Base-by-base conservation (phyloP, 208 protist species). In the Strigomonas galati region DNA sequence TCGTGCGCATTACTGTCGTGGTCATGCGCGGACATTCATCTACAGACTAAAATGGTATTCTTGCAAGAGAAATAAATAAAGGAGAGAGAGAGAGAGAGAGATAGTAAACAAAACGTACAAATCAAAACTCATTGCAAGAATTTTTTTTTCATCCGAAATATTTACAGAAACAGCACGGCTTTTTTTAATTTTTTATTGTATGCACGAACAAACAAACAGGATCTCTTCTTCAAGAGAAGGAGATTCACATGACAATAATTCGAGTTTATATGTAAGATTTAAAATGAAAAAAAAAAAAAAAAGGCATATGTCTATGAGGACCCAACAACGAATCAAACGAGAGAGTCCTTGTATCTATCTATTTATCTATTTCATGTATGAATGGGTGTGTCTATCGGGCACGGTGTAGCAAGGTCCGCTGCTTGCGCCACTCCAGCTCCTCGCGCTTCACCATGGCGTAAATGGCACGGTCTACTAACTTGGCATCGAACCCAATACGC, bases 381-480 rank as follows among this genome's bases (percentile, higher is more conserved):
- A 10, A 27, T 69, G 1, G 4, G 52, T 46, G 1, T 10, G 17
- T 10, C 80, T 62, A 92, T n/a, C 86, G 80, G 12, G 80, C 65
- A 51, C 89, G 79, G 64, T 92, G 78, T 63, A 95, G 72, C 21
- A 92, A 71, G 0, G 86, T 85, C 31, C 89, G 89, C 74, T 96
- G 90, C 73, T 91, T 92, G n/a, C 90, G 79, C 87, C 87, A 96
- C 74, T 92, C 87, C 51, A 96, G 58, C 62, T 96, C 90, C 51
- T 93, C 87, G 1, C 90, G 87, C 63, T 82, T 79, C 68, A 92
- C 78, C 90, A 96, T 96, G n/a, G 86, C 90, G 60, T 83, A 93
- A 48, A 96, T 56, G 4, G 90, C 90, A 21, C 90, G 84, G 28
- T 96, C 90, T 5, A 96, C 87, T 56, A 96, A 65, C 67, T 85